Evolutionary conservation across 2,329 filamentous ascomycete species (phyloP), one percentile per base, ranked within the genome.

Genomic region (Nothophoma quercina): DNA sequence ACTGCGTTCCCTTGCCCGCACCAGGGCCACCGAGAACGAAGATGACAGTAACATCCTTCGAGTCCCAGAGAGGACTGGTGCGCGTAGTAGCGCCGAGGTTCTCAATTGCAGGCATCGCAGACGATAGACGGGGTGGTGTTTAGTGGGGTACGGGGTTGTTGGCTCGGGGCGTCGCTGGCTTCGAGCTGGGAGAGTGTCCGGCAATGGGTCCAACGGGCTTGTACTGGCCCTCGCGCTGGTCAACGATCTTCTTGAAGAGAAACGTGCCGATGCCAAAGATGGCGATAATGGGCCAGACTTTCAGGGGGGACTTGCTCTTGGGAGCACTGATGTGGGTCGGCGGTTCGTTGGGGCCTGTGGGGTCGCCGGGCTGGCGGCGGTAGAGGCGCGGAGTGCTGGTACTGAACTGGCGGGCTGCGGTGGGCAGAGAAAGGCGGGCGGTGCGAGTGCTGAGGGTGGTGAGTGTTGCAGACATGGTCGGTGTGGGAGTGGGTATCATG

Each of bases 11-110:
- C 76, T 99, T 99, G 68, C 95, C 95, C 59, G 93, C 91, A 60
- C 95, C 95, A 12, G 95, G 95, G 2, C 95, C 95, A 75, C 93
- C 93, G 56, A 99, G 91, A 58, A 98, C 91, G 80, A 96, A 98
- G 75, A 99, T 80, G 53, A 98, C 93, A n/a, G 91, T 95, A 25
- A 96, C 90, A 54, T 92, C 82, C 50, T 85, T 70, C 41, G 88
- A 79, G 52, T 85, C 87, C 83, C 96, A 97, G 69, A 86, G 85
- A 4, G 93, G 88, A 46, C 80, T 78, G 35, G 75, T 71, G 74
- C 88, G 88, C 56, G 61, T 65, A 5, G 62, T 52, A 19, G 67
- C 69, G 64, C 68, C 74, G 65, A 70, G 61, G 15, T 74, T 59
- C 23, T 70, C 75, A 60, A 77, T 74, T 7, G 71, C 75, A 15